Percentiles rank a stretch among this genome's conserved stretches.
These are phyloP conservation scores for Diplodia mutila DNA, from an alignment of 2,329 filamentous ascomycete genomes.

Conservation along the genomic window DNA sequence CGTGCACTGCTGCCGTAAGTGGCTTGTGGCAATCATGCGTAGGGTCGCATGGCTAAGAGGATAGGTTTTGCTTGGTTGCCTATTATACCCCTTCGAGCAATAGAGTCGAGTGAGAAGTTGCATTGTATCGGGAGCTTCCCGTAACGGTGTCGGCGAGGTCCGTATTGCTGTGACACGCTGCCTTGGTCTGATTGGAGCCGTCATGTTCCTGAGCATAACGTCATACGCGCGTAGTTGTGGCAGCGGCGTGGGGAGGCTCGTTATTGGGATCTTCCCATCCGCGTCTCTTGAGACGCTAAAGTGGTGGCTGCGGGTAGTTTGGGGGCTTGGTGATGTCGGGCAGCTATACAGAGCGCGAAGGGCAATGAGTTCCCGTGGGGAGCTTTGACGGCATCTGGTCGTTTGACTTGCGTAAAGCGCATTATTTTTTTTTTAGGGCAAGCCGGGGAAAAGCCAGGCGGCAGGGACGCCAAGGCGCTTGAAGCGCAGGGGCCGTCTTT, in stretches of 20 bases:
- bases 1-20: neutral
- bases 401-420: neutral
- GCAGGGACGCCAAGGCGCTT: conserved; percentile 2
- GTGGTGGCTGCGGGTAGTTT: conserved; percentile 6
- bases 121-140: neutral
- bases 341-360: neutral
- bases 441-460: neutral
- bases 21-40: neutral
- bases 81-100: conserved; percentile 15
- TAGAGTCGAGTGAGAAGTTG: conserved; percentile 3
- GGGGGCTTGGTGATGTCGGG: conserved; percentile 3
- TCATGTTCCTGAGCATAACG: conserved; percentile 7
- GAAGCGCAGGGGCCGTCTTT: neutral
- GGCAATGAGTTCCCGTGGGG: neutral
- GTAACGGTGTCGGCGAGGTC: neutral
- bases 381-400: conserved; percentile 7
- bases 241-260: neutral
- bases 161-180: neutral
- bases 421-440: conserved; percentile 3
- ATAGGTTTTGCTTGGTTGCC: neutral
- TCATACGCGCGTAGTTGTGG: conserved; percentile 7
- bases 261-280: conserved; percentile 20
- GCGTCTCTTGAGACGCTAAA: neutral
- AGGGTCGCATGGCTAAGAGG: neutral
- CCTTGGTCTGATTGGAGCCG: neutral